Conservation (phyloP, 1,284 basidiomycete genomes). For the Boletellus sp. region DNA sequence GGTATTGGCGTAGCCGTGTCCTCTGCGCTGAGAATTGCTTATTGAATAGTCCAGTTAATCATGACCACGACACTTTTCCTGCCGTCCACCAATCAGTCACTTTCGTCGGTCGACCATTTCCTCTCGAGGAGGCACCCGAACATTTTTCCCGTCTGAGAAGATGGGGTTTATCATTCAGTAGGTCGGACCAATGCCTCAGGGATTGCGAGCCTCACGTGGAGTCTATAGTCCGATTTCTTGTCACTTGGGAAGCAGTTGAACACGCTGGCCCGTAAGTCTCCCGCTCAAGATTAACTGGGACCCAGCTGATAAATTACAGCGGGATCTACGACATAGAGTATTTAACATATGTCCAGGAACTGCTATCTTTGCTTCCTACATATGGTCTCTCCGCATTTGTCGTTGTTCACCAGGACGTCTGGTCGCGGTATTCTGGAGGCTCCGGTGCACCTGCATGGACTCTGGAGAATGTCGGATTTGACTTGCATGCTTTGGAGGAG, state of each 20-base stretch:
- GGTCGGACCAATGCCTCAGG: slow-evolving; percentile 24
- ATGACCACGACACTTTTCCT: slow-evolving; percentile 62
- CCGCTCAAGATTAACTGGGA: neutral
- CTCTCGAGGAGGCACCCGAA: slow-evolving; percentile 77
- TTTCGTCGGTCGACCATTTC: slow-evolving; percentile 83
- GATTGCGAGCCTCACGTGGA: neutral
- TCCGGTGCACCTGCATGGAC: slow-evolving; percentile 94
- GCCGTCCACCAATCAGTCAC: slow-evolving; percentile 59
- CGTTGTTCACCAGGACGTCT: slow-evolving; percentile 87
- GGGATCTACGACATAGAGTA: slow-evolving; percentile 85
- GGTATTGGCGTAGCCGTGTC: slow-evolving; percentile 8
- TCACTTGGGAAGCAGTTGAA: slow-evolving; percentile 97
- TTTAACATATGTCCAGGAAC: slow-evolving; percentile 70
- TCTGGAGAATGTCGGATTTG: slow-evolving; percentile 75
- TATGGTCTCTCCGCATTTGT: slow-evolving; percentile 85
- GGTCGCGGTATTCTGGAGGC: slow-evolving; percentile 92
- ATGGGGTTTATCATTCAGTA: slow-evolving; percentile 87
- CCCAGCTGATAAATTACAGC: slow-evolving; percentile 35
- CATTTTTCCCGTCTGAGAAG: slow-evolving; percentile 76
- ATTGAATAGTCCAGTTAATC: slow-evolving; percentile 53
- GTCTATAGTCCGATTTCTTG: slow-evolving; percentile 72
- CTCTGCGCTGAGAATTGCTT: slow-evolving; percentile 3
- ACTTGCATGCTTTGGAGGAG: slow-evolving; percentile 71
- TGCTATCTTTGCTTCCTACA: slow-evolving; percentile 75
- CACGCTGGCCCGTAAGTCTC: slow-evolving; percentile 79